Evolutionary conservation across 148 eudicot species (phyloP).

Genomic region (Salicornia ramosissima): DNA sequence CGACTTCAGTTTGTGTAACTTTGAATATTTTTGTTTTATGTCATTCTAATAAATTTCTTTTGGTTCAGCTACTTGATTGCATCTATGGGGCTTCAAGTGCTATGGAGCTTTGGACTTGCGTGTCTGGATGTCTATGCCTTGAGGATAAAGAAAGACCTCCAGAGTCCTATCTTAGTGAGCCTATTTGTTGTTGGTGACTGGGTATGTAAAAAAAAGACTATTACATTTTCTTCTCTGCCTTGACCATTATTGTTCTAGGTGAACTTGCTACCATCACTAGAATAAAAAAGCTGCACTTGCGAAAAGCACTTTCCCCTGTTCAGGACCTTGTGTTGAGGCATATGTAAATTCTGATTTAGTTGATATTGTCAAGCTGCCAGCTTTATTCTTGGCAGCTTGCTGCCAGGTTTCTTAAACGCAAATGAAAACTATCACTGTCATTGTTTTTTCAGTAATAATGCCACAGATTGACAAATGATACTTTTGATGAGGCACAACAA

Average conservation of each 20-base stretch:
- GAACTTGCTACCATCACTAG: neutral
- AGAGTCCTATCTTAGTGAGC: slow-evolving; percentile 60
- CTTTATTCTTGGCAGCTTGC: neutral
- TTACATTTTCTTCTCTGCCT: neutral
- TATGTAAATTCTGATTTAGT: neutral
- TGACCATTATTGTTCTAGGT: neutral
- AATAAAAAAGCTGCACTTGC: too few species aligned
- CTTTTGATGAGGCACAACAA: neutral
- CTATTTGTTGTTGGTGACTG: slow-evolving; percentile 86
- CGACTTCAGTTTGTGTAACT: neutral
- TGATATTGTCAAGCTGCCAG: too few species aligned
- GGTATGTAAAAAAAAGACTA: slow-evolving; percentile 39
- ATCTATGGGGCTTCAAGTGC: slow-evolving; percentile 86
- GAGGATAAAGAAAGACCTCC: slow-evolving; percentile 67
- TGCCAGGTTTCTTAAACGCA: neutral
- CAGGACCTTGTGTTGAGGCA: neutral
- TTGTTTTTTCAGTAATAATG: neutral
- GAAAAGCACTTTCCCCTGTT: too few species aligned
- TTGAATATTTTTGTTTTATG: neutral
- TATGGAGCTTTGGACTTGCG: slow-evolving; percentile 93
- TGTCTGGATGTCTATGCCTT: slow-evolving; percentile 81
- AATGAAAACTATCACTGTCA: slow-evolving; percentile 4
- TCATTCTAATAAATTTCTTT: slow-evolving; percentile 7
- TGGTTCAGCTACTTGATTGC: slow-evolving; percentile 80
- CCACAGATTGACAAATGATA: neutral